Base-by-base conservation (phyloP, 2,329 filamentous ascomycete genomes). In the Chaetomiaceae sp. region DNA sequence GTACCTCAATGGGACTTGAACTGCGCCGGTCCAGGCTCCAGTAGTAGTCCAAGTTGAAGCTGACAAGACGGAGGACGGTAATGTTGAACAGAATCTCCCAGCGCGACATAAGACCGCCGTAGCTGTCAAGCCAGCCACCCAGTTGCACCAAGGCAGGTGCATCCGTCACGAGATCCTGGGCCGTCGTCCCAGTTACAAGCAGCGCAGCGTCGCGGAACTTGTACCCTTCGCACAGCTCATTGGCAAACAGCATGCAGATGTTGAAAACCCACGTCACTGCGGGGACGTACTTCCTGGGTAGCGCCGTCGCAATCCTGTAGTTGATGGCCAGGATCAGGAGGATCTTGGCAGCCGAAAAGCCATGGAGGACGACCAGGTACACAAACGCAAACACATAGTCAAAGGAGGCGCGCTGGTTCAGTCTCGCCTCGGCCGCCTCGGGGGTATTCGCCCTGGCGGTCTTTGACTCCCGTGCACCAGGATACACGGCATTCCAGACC, bases 71-170 rank as follows among this genome's bases (percentile, higher is more conserved):
- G 46, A 98, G 71, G 20, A 97, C 84, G 3, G 91, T 96, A 51
- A 98, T 81, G 61, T 98, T 98, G 75, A 98, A 98, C 5, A 96
- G 75, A n/a, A 98, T 83, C 64, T 97, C 88, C 93, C 93, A 98
- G 49, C 91, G 79, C 0, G 84, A 74, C 62, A 95, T 82, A n/a
- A 98, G 70, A 1, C 93, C 93, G 7, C 88, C 82, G 54, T 84
- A 84, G 42, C 75, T 73, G 66, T 98, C 93, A 14, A 97, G 70
- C 71, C 79, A 86, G 35, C 72, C 70, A 7, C 82, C 89, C 72
- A 84, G 84, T 17, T 73, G 70, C 27, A 78, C 69, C 32, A 82
- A 61, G 2, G 63, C 63, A 1, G 69, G 66, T 0, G 65, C 56
- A 18, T 65, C 58, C 9, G 66, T 60, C 18, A 63, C 49, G 1